phyloP scores from a whole-genome alignment of 305 asterid species.

The Monarda citriodora region DNA sequence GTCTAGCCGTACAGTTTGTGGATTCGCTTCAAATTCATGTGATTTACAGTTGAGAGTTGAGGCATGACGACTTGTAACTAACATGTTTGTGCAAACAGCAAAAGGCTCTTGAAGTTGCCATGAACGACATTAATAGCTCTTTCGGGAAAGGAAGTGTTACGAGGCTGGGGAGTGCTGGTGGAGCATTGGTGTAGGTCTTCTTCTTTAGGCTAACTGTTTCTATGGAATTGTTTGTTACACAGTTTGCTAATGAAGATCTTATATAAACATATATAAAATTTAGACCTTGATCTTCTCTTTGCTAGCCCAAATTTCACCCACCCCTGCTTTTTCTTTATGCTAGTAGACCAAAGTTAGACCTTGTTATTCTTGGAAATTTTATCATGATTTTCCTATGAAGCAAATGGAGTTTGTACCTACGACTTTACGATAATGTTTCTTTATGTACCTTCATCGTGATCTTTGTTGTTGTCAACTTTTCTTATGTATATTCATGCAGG shows the following conservation, averaged over 20 bases:
- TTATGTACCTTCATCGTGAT: conserved; percentile 5
- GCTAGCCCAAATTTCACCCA: no score
- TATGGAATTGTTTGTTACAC: background rate
- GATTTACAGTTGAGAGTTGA: conserved; percentile 7
- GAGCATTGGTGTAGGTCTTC: conserved; percentile 92
- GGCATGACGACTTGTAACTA: conserved; percentile 9
- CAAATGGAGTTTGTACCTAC: background rate
- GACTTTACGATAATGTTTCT: background rate
- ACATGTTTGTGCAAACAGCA: conserved; percentile 49
- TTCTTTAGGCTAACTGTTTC: conserved; percentile 12
- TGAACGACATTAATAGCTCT: conserved; percentile 95
- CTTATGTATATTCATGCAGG: conserved; percentile 38
- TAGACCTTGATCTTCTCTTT: background rate
- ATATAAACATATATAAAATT: no score
- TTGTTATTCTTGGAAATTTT: background rate
- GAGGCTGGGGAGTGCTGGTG: conserved; percentile 97
- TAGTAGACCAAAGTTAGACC: background rate
- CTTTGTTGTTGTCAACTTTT: background rate
- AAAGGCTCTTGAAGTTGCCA: conserved; percentile 97
- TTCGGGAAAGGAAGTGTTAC: conserved; percentile 99
- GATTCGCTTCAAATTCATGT: conserved; percentile 4
- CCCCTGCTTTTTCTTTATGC: no score
- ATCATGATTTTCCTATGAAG: background rate
- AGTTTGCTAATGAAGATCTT: conserved; percentile 2
- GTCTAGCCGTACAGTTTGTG: background rate